Percentiles rank a stretch among this genome's conserved stretches.
Evolutionary conservation across 2,329 filamentous ascomycete genomes (phyloP).

Genomic region (Thermothelomyces thermophilus): DNA sequence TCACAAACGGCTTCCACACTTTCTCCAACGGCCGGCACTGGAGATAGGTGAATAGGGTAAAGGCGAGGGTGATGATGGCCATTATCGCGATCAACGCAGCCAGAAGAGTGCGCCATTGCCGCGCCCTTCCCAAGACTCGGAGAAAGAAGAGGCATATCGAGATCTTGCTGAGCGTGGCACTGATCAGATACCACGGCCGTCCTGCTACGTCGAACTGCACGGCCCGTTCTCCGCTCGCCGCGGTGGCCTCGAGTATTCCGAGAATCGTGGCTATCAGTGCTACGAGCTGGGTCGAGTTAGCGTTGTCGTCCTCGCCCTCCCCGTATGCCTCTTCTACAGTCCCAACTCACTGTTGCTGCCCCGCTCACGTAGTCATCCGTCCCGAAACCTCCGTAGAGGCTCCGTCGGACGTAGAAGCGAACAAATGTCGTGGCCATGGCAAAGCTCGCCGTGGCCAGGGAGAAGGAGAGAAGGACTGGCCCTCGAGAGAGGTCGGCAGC

Average conservation of each 20-base stretch:
- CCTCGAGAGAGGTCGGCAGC: conserved; percentile 29
- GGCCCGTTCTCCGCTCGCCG: conserved; percentile 24
- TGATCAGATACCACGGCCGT: conserved; percentile 33
- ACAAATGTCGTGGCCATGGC: conserved; percentile 31
- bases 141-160: conserved; percentile 34
- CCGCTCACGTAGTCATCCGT: conserved; percentile 32
- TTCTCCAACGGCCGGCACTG: conserved; percentile 35
- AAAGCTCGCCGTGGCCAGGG: conserved; percentile 29
- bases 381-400: conserved; percentile 26
- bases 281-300: conserved; percentile 25
- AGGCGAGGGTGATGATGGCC: conserved; percentile 30
- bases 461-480: conserved; percentile 33
- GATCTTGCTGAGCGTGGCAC: conserved; percentile 32
- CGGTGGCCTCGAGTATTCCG: conserved; percentile 30
- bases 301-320: not conserved
- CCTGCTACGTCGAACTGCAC: conserved; percentile 32
- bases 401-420: conserved; percentile 28
- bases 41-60: conserved; percentile 30
- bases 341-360: conserved; percentile 29
- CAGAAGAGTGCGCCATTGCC: conserved; percentile 30
- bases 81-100: conserved; percentile 29
- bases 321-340: no score
- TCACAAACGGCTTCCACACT: conserved; percentile 30
- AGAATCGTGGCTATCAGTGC: conserved; percentile 32
- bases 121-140: conserved; percentile 26